A percentile compares a stretch with the other conserved stretches of the same genome.
Conservation (phyloP, 495 filamentous ascomycete species). For the Penicillium lagena region DNA sequence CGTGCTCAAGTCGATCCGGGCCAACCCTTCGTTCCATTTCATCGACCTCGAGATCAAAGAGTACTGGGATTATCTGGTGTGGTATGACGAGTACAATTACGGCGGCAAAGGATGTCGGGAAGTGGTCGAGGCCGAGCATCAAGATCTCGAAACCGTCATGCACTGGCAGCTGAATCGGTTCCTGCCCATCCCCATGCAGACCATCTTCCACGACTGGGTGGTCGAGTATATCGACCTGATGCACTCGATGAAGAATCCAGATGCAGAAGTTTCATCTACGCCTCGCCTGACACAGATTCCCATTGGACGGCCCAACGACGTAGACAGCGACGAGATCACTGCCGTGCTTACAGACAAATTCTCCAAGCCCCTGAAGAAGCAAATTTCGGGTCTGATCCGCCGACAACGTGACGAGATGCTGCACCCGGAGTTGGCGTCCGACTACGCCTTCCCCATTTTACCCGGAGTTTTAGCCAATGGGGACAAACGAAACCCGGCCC, state of each 20-base stretch:
- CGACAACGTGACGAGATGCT: constrained; percentile 82
- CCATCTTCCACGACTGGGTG: constrained; percentile 85
- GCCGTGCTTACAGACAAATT: constrained; percentile 66
- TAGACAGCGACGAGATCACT: constrained; percentile 51
- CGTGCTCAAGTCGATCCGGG: constrained; percentile 91
- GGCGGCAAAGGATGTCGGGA: constrained; percentile 86
- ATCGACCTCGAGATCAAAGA: constrained; percentile 96
- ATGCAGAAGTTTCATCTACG: constrained; percentile 43
- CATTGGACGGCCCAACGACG: constrained; percentile 40
- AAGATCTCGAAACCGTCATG: constrained; percentile 91
- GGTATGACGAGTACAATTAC: constrained; percentile 99
- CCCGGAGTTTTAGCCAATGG: constrained; percentile 63
- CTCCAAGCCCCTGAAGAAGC: constrained; percentile 84
- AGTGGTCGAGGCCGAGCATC: constrained; percentile 75
- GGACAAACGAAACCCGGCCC: constrained; percentile 64
- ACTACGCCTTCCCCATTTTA: constrained; percentile 79
- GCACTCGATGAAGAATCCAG: constrained; percentile 66
- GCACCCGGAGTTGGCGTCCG: constrained; percentile 80
- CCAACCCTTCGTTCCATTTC: constrained; percentile 93
- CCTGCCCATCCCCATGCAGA: constrained; percentile 72
- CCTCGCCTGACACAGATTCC: constrained; percentile 74
- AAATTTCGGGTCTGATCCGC: constrained; percentile 69
- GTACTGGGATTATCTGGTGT: constrained; percentile 99
- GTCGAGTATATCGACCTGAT: constrained; percentile 94
- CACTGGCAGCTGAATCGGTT: constrained; percentile 95